Evolutionary conservation across 208 protist genomes (phyloP).

Genomic region (Acanthamoeba sp.): DNA sequence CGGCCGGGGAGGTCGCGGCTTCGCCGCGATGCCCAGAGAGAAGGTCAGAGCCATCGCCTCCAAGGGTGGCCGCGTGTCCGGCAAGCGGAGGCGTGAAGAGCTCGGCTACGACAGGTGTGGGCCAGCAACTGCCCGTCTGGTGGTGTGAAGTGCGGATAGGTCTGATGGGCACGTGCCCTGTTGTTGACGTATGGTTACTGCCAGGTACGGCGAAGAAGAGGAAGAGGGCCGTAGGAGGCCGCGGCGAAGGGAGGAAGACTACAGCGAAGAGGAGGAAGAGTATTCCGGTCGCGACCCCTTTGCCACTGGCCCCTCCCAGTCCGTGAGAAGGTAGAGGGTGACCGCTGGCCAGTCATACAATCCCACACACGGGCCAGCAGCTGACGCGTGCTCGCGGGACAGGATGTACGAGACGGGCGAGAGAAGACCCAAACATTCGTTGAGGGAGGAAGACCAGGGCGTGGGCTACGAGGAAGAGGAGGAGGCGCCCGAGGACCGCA

Average conservation of each 20-base stretch:
- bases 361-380: not conserved
- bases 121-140: too few relatives aligned
- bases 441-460: slow-evolving; percentile 26
- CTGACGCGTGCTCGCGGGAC: not conserved
- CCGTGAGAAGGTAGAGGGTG: not conserved
- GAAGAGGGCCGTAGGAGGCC: not conserved
- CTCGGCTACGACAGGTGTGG: not conserved
- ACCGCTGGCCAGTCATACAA: not conserved
- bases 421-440: not conserved
- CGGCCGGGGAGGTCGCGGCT: not conserved
- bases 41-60: not conserved
- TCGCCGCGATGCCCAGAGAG: not conserved
- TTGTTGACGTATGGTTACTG: too few relatives aligned
- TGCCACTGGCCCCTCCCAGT: not conserved
- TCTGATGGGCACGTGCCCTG: too few relatives aligned
- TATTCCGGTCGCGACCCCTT: not conserved
- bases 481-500: not conserved
- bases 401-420: slow-evolving; percentile 35
- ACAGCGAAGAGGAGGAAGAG: not conserved
- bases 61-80: not conserved
- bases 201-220: not conserved
- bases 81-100: not conserved
- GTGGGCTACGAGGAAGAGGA: not conserved
- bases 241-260: not conserved
- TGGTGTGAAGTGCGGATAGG: too few relatives aligned